These are phyloP conservation scores for Hypsizygus ulmarius DNA, from an alignment of 1,284 basidiomycete genomes.

Conservation along the genomic window DNA sequence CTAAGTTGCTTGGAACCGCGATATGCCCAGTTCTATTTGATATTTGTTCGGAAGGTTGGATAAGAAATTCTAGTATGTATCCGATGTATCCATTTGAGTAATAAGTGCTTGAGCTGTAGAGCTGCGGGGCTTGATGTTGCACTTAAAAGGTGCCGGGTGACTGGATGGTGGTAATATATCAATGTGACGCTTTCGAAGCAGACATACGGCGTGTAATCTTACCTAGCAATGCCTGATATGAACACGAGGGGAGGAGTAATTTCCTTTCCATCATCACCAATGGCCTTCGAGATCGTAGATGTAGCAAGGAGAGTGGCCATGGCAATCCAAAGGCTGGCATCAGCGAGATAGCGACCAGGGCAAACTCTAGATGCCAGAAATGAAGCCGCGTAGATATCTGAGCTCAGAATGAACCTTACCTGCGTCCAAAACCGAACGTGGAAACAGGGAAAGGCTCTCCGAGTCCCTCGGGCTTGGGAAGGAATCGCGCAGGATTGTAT, in stretches of 20 bases:
- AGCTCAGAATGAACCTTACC: slow-evolving; percentile 5
- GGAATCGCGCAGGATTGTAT: slow-evolving; percentile 16
- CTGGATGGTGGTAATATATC: not conserved
- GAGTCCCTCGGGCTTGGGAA: slow-evolving; percentile 10
- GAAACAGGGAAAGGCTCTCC: slow-evolving; percentile 16
- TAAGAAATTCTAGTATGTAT: not conserved
- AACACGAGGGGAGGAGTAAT: slow-evolving; percentile 7
- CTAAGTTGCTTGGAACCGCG: too few relatives aligned
- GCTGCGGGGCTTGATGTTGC: slow-evolving; percentile 14
- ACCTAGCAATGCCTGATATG: slow-evolving; percentile 9
- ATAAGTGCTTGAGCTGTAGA: slow-evolving; percentile 1
- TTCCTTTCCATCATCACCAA: slow-evolving; percentile 12
- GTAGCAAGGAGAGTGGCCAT: slow-evolving; percentile 17
- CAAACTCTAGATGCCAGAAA: slow-evolving; percentile 10
- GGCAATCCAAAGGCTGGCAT: slow-evolving; percentile 19
- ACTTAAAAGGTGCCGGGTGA: slow-evolving; percentile 17
- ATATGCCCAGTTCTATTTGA: too few relatives aligned
- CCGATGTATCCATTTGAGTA: slow-evolving; percentile 1
- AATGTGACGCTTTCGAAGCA: not conserved
- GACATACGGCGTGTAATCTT: not conserved
- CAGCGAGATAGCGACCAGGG: slow-evolving; percentile 16
- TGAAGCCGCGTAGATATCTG: not conserved
- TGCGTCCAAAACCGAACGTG: slow-evolving; percentile 19
- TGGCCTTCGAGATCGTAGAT: slow-evolving; percentile 9
- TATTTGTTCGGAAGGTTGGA: not conserved